Conservation (phyloP, 2,329 filamentous ascomycete genomes). For the Teratosphaeria destructans region DNA sequence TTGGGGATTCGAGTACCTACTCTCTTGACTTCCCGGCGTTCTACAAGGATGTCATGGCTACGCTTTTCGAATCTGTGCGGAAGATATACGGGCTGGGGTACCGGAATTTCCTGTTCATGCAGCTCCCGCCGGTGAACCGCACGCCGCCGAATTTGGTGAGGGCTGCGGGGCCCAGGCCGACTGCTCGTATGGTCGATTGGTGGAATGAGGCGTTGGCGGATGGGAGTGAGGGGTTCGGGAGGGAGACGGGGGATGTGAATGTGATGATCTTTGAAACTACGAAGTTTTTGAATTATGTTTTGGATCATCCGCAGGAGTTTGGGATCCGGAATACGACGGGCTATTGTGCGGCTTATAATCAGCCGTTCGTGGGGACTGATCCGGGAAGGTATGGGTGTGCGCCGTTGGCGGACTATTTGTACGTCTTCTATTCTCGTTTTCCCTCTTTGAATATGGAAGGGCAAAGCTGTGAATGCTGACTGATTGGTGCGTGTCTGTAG, state of each 20-base stretch:
- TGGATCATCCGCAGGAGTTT: conserved; percentile 33
- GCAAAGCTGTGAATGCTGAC: neutral
- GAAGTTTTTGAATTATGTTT: conserved; percentile 29
- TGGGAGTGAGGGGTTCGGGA: conserved; percentile 27
- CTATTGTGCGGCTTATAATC: conserved; percentile 37
- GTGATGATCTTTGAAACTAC: conserved; percentile 38
- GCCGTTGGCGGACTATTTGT: conserved; percentile 14
- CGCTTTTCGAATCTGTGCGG: conserved; percentile 6
- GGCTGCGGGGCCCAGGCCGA: conserved; percentile 29
- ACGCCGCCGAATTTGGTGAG: conserved; percentile 4
- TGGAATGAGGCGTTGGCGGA: conserved; percentile 33
- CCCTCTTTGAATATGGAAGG: neutral
- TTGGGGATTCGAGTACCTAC: conserved; percentile 39
- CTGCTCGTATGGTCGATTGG: conserved; percentile 35
- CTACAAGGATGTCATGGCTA: conserved; percentile 35
- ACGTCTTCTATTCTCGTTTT: neutral
- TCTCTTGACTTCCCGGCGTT: conserved; percentile 35
- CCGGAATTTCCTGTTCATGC: conserved; percentile 1
- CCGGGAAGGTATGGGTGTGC: conserved; percentile 38
- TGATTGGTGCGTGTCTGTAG: neutral
- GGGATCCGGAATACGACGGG: conserved; percentile 37
- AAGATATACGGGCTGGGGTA: neutral
- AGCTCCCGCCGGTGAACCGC: conserved; percentile 3
- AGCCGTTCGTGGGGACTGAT: conserved; percentile 34
- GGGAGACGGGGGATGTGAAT: conserved; percentile 23